phyloP scores from a whole-genome alignment of 441 rosid genomes.

The Arabidopsis hybrid region DNA sequence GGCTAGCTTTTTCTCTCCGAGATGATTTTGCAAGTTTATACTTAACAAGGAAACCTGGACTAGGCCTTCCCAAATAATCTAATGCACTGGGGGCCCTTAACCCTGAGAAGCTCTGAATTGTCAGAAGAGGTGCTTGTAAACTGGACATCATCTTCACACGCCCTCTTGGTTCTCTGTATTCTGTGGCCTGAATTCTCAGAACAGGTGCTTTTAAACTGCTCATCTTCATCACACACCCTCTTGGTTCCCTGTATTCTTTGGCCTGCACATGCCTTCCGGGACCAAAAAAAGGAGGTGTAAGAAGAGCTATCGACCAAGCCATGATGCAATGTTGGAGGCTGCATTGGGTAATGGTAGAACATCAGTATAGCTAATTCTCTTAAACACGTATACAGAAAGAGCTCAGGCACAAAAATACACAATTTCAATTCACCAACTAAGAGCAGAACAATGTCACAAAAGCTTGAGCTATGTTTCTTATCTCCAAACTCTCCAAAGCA shows the following conservation, averaged over 20 bases:
- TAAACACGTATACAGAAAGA: background rate
- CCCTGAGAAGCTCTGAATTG: slow-evolving; percentile 64
- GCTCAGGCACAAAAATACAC: slow-evolving; percentile 5
- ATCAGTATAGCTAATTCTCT: slow-evolving; percentile 35
- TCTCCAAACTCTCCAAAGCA: slow-evolving; percentile 1
- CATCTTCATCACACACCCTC: slow-evolving; percentile 60
- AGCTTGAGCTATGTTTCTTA: background rate
- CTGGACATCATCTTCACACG: slow-evolving; percentile 59
- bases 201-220: slow-evolving; percentile 49
- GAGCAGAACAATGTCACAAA: slow-evolving; percentile 1
- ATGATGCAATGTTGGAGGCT: slow-evolving; percentile 53
- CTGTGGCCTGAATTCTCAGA: slow-evolving; percentile 49
- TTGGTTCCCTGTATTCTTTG: slow-evolving; percentile 54
- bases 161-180: slow-evolving; percentile 54
- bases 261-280: slow-evolving; percentile 53
- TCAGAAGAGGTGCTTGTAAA: slow-evolving; percentile 51
- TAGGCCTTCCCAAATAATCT: slow-evolving; percentile 50
- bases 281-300: slow-evolving; percentile 53
- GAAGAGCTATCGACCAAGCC: slow-evolving; percentile 73
- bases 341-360: slow-evolving; percentile 45
- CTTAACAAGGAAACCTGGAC: slow-evolving; percentile 55
- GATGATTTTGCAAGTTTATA: slow-evolving; percentile 53
- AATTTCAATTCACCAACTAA: slow-evolving; percentile 1
- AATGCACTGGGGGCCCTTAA: slow-evolving; percentile 65
- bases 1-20: slow-evolving; percentile 54